These are phyloP conservation scores for Cryptococcus amylolentus DNA, from an alignment of 1,284 basidiomycete species.

Conservation along the genomic window DNA sequence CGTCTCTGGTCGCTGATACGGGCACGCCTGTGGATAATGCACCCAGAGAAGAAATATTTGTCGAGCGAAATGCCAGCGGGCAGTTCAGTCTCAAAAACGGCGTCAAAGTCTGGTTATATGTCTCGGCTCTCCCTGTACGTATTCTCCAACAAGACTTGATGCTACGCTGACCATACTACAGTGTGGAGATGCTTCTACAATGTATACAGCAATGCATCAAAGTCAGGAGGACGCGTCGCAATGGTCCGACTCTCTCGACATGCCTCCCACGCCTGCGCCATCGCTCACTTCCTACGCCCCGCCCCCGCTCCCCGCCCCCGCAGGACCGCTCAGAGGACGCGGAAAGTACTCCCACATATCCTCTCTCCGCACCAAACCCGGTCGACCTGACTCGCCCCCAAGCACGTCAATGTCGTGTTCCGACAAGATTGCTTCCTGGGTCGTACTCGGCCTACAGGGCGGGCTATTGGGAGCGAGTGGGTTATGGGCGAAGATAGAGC, in stretches of 20 bases:
- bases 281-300: background rate
- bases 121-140: constrained; percentile 87
- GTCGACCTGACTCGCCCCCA: constrained; percentile 72
- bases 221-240: constrained; percentile 60
- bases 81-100: constrained; percentile 56
- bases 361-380: constrained; percentile 83
- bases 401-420: constrained; percentile 82
- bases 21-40: constrained; percentile 53
- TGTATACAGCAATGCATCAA: constrained; percentile 67
- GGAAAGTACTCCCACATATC: constrained; percentile 68
- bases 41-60: constrained; percentile 34
- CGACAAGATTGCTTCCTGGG: constrained; percentile 85
- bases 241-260: constrained; percentile 9
- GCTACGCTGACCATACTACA: constrained; percentile 35
- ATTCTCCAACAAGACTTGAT: background rate
- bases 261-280: constrained; percentile 12
- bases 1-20: constrained; percentile 24
- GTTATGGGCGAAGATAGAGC: constrained; percentile 63
- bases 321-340: constrained; percentile 63
- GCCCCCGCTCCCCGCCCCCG: background rate
- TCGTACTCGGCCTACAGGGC: constrained; percentile 77
- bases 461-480: constrained; percentile 57
- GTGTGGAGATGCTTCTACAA: constrained; percentile 86
- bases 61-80: constrained; percentile 28
- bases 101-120: constrained; percentile 66